Percentiles rank a stretch among this genome's conserved stretches.
These are phyloP conservation scores for Penicillium sp. DNA, from an alignment of 2,329 filamentous ascomycete genomes.

Conservation along the genomic window DNA sequence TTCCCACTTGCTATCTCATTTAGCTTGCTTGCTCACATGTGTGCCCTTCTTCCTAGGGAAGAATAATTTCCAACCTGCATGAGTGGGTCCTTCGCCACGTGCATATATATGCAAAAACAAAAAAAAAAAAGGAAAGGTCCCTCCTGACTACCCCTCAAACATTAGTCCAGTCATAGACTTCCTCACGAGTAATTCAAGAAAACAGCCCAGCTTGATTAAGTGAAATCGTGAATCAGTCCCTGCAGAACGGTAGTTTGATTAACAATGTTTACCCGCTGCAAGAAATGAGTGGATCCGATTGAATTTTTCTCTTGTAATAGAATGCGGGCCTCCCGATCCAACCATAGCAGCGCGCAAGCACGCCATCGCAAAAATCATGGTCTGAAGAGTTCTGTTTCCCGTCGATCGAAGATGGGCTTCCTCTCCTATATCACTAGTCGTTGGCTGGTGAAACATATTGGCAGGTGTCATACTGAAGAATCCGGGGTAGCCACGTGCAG, in stretches of 20 bases:
- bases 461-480: not conserved
- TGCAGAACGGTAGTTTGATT: not conserved
- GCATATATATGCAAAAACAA: not conserved
- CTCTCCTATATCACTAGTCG: not conserved
- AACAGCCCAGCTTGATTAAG: not conserved
- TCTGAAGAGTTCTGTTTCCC: not conserved
- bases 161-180: not conserved
- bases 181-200: not conserved
- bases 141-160: not conserved
- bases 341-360: conserved; percentile 24
- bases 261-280: not conserved
- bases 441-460: not conserved
- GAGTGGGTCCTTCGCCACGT: not conserved
- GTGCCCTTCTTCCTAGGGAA: too few relatives aligned
- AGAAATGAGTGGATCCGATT: conserved; percentile 8
- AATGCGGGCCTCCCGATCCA: conserved; percentile 10
- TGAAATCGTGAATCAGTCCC: not conserved
- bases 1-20: too few relatives aligned
- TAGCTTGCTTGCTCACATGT: too few relatives aligned
- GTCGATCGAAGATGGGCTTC: conserved; percentile 1
- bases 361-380: conserved; percentile 23
- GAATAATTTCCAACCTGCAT: not conserved
- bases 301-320: conserved; percentile 15
- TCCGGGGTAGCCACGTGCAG: conserved; percentile 18
- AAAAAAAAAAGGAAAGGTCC: not conserved